Base-by-base conservation (phyloP, 176 grass and related monocot genomes). In the Raddia guianensis region DNA sequence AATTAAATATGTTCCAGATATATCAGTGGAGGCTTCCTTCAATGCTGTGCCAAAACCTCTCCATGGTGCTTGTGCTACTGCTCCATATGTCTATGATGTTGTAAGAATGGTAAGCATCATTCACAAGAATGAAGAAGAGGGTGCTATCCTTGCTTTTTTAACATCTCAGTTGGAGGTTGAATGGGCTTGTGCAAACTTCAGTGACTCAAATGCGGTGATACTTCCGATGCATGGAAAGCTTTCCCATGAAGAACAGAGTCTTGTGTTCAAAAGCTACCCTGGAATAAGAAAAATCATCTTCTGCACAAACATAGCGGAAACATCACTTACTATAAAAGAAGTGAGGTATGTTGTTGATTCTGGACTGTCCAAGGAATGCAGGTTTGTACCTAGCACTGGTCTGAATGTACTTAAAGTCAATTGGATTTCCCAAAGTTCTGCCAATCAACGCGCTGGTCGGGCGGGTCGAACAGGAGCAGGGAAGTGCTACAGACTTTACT, bases 111-210 rank as follows among this genome's bases (percentile, higher is more conserved):
- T 91, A 69, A 80, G 60, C 35, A 63, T 80, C 20, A 91, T 98
- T 80, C 92, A 98, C 55, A 95, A 91, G 63, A 93, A 67, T 61
- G 92, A 98, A 76, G 83, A 83, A 81, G 92, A 95, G 70, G 95
- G 92, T 68, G 84, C 85, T 70, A 91, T 98, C 68, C 90, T 98
- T 82, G 92, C 84, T 83, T 98, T 98, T 85, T 85, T 98, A 74
- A 98, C 95, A 55, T 95, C 95, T 78, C 95, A 98, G 56, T 63
- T 91, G 42, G 92, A 98, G 81, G 95, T 98, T 68, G 95, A 98
- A 87, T 86, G 86, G 83, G 91, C 91, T 50, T 97, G 94, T 83
- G 94, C 94, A 82, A 90, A 70, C 56, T 94, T 97, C 69, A 84
- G 57, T 13, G 87, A 94, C 80, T 68, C 87, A 27, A 73, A 77